phyloP scores from a whole-genome alignment of 2,329 filamentous ascomycete species.

The Aureobasidium lini region DNA sequence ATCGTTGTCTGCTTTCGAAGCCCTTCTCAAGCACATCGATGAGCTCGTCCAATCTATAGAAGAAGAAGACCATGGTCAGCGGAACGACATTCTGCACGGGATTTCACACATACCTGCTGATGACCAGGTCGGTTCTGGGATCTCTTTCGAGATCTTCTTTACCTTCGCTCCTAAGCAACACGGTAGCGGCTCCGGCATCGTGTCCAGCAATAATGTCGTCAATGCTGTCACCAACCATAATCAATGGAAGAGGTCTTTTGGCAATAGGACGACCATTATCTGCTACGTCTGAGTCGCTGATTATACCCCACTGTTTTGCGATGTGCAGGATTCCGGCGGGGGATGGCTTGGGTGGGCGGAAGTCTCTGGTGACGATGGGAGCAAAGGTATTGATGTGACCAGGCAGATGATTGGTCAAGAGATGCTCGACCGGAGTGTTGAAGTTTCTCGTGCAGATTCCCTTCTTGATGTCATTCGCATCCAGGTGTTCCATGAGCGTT shows the following conservation, averaged over 20 bases:
- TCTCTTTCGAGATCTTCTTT: conserved; percentile 30
- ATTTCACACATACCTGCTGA: conserved; percentile 17
- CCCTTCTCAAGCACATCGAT: conserved; percentile 23
- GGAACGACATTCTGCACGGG: background rate
- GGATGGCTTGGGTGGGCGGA: conserved; percentile 75
- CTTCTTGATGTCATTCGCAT: conserved; percentile 59
- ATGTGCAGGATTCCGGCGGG: conserved; percentile 86
- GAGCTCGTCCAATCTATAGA: conserved; percentile 25
- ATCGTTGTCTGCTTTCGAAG: conserved; percentile 11
- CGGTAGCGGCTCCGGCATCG: conserved; percentile 77
- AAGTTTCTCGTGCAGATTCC: conserved; percentile 95
- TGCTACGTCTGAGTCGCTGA: conserved; percentile 28
- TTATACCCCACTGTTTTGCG: conserved; percentile 64
- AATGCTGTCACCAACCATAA: conserved; percentile 58
- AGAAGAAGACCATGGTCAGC: background rate
- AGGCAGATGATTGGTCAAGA: conserved; percentile 67
- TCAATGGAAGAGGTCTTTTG: conserved; percentile 28
- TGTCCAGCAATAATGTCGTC: conserved; percentile 90
- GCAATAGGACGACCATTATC: conserved; percentile 8
- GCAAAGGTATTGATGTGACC: conserved; percentile 52
- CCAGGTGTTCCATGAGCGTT: conserved; percentile 74
- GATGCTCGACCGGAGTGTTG: conserved; percentile 65
- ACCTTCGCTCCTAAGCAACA: conserved; percentile 53
- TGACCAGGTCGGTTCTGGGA: conserved; percentile 27
- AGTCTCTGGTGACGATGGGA: conserved; percentile 79